A percentile compares a stretch with the other conserved stretches of the same genome.
These are phyloP conservation scores for Babesia bigemina DNA, from an alignment of 169 alveolate genomes.

Conservation along the genomic window DNA sequence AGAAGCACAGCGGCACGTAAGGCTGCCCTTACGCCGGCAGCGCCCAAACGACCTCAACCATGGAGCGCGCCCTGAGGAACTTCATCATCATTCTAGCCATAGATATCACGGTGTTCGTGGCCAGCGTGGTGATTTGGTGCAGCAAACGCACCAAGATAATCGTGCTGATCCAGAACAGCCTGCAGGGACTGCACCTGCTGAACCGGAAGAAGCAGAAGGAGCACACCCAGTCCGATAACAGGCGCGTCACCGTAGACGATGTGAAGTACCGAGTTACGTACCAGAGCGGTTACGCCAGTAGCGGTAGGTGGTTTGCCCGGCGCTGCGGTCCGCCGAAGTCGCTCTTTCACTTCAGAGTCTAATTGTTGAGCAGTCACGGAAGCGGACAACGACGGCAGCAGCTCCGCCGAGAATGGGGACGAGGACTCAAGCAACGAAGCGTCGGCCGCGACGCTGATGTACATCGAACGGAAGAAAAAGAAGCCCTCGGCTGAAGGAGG, in stretches of 20 bases:
- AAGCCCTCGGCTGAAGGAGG: background rate
- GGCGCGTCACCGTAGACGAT: background rate
- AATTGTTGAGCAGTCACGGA: background rate
- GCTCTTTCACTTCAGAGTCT: background rate
- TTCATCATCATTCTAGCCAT: slow-evolving; percentile 24
- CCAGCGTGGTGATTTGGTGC: slow-evolving; percentile 24
- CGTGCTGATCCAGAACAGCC: slow-evolving; percentile 14
- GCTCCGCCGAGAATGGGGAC: background rate
- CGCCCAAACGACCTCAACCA: background rate
- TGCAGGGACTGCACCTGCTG: slow-evolving; percentile 10
- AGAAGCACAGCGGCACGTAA: background rate
- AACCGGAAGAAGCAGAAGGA: background rate
- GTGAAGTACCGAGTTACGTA: background rate
- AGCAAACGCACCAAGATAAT: slow-evolving; percentile 2
- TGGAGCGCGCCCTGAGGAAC: slow-evolving; percentile 35
- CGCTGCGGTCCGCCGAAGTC: too few relatives aligned
- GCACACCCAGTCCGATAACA: background rate
- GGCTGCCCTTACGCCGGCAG: background rate
- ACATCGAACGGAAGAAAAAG: background rate
- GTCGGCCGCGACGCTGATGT: background rate
- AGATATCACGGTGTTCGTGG: slow-evolving; percentile 30
- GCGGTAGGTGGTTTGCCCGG: slow-evolving; percentile 2
- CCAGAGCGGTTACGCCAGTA: background rate
- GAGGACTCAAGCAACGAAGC: background rate
- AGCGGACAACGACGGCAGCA: background rate